Percentiles rank a stretch among this genome's conserved stretches.
Evolutionary conservation across 2,329 filamentous ascomycete genomes (phyloP).

Genomic region (Neobulgaria alba): DNA sequence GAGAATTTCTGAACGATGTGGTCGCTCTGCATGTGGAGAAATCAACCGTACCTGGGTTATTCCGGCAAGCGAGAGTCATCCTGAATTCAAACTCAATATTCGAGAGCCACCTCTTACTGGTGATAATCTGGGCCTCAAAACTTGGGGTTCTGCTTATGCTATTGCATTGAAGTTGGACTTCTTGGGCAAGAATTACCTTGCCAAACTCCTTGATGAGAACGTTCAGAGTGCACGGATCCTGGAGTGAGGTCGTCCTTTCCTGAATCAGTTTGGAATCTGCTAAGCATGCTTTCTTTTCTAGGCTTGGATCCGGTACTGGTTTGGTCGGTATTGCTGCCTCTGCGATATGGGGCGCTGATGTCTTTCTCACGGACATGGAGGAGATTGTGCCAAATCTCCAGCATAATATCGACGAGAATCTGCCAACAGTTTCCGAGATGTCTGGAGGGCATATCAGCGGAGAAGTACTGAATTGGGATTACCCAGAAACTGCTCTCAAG

Average conservation of each 20-base stretch:
- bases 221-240: neutral
- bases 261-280: neutral
- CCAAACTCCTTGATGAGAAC: neutral
- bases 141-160: conserved; percentile 86
- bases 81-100: conserved; percentile 57
- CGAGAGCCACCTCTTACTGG: conserved; percentile 82
- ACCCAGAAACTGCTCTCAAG: conserved; percentile 32
- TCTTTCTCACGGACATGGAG: conserved; percentile 74
- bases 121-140: conserved; percentile 86
- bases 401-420: conserved; percentile 65
- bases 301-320: conserved; percentile 62
- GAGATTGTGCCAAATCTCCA: conserved; percentile 74
- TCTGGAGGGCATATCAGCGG: conserved; percentile 50
- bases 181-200: conserved; percentile 26
- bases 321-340: conserved; percentile 84
- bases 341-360: conserved; percentile 54
- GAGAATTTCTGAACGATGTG: conserved; percentile 77
- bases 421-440: conserved; percentile 39
- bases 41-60: conserved; percentile 54
- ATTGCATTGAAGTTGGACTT: conserved; percentile 63
- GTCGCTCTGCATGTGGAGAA: conserved; percentile 47
- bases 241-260: too few relatives aligned
- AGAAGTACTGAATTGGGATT: conserved; percentile 50
- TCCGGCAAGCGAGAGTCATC: conserved; percentile 32
- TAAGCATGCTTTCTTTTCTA: neutral